Evolutionary conservation across 257 asterid species (phyloP).

Genomic region (Nyctanthes arbortristis): DNA sequence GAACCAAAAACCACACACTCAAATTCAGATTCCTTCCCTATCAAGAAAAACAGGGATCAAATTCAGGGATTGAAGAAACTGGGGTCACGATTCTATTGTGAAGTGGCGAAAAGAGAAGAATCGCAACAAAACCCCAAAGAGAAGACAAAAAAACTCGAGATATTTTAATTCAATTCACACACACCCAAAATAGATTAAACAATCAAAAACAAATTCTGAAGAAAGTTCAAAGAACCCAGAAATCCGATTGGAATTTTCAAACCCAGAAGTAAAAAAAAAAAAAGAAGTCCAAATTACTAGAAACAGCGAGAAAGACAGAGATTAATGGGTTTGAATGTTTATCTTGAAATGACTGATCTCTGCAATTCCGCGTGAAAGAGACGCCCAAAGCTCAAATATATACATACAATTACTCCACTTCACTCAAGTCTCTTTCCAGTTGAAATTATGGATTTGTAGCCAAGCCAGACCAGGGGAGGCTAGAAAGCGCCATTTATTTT

Average conservation of each 20-base stretch:
- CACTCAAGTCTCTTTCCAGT: slow-evolving; percentile 24
- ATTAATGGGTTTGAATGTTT: neutral
- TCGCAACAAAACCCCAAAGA: neutral
- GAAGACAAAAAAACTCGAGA: slow-evolving; percentile 20
- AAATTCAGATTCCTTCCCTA: slow-evolving; percentile 8
- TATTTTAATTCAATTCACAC: neutral
- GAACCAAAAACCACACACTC: neutral
- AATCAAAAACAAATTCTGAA: neutral
- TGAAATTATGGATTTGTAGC: slow-evolving; percentile 11
- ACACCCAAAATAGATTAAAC: neutral
- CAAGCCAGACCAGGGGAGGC: neutral
- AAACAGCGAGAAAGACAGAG: neutral
- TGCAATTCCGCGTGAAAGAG: slow-evolving; percentile 56
- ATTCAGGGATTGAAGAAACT: neutral
- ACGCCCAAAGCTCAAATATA: slow-evolving; percentile 21
- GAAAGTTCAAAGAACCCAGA: neutral
- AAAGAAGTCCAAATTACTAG: neutral
- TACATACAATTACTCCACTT: slow-evolving; percentile 7
- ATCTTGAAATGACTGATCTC: slow-evolving; percentile 32
- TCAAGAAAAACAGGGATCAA: neutral
- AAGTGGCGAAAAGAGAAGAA: slow-evolving; percentile 11
- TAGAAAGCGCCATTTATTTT: neutral
- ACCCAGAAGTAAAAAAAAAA: too few species aligned
- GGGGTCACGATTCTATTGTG: slow-evolving; percentile 12
- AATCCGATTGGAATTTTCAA: neutral